A percentile compares a stretch with the other conserved stretches of the same genome.
These are phyloP conservation scores for Komagataea norvegica DNA, from an alignment of 1,139 yeast species.

Conservation along the genomic window DNA sequence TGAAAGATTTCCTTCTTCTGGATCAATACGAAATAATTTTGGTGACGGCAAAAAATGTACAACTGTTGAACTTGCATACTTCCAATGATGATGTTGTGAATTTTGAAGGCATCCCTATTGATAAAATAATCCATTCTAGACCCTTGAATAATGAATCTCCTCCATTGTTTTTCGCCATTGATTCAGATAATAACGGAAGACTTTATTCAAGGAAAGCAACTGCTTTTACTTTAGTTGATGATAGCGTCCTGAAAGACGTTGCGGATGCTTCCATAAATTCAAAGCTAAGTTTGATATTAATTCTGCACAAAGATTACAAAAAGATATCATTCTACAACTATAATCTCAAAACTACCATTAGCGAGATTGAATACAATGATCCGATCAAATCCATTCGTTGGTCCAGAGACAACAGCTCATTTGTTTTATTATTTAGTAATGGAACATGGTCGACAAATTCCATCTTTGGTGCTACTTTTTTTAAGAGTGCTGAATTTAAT, in stretches of 20 bases:
- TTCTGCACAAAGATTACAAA: constrained; percentile 3
- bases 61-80: constrained; percentile 31
- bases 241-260: constrained; percentile 1
- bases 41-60: constrained; percentile 38
- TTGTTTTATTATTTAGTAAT: constrained; percentile 26
- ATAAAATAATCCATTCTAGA: constrained; percentile 23
- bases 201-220: neutral
- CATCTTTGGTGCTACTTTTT: constrained; percentile 29
- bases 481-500: constrained; percentile 7
- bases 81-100: constrained; percentile 28
- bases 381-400: constrained; percentile 24
- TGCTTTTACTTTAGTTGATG: constrained; percentile 1
- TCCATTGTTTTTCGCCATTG: constrained; percentile 5
- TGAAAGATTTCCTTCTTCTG: constrained; percentile 33
- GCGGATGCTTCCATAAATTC: constrained; percentile 9
- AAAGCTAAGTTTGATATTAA: constrained; percentile 8
- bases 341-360: neutral
- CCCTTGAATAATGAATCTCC: neutral
- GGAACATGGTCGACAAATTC: constrained; percentile 35
- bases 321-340: constrained; percentile 4
- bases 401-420: constrained; percentile 25
- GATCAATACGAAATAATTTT: constrained; percentile 31
- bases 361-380: constrained; percentile 1
- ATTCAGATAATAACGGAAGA: constrained; percentile 5
- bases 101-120: constrained; percentile 22